Base-by-base conservation (phyloP, 345 rosid genomes). In the Eucalyptus shirleyi region DNA sequence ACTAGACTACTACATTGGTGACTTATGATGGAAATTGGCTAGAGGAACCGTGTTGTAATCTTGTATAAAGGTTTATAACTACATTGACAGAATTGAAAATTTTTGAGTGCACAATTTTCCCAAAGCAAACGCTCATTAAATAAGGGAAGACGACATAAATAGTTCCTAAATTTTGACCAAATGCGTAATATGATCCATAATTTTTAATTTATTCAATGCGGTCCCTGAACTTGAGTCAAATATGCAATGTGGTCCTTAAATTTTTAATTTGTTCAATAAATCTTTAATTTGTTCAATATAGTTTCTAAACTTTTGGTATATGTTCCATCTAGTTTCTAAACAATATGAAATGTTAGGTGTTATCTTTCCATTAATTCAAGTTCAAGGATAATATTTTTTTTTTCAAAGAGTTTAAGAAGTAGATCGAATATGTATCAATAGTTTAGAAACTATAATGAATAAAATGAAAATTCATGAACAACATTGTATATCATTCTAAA, bases 161-260 rank as follows among this genome's bases (percentile, higher is more conserved):
- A 56, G 3, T 1, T 11, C 30, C 1, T 4, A 56, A 56, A 56
- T 23, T 56, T 56, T 56, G 62, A 56, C 6, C 0, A 1, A 56
- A 56, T 56, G 1, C 24, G 14, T 1, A 56, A 56, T 56, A 26
- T 23, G 6, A 26, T 56, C 12, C 13, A 1, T 56, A 56, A 56
- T 1, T 26, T 10, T 10, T 56, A 56, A 24, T 56, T 56, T 56
- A 0, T 24, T 56, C 6, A 56, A 26, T 56, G 30, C 24, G 28
- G 0, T 56, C 0, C 0, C 0, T 56, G 1, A 56, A 56, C 62
- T 24, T 24, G 30, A 56, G 30, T 9, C 1, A 6, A 24, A 56
- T 56, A 11, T 23, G 62, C 0, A 10, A 1, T 56, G 30, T 56
- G 30, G 12, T 56, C 3, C 0, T 1, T 10, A 56, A 24, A 56